These are phyloP conservation scores for Thielaviopsis musarum DNA, from an alignment of 2,329 filamentous ascomycete genomes.

Conservation along the genomic window DNA sequence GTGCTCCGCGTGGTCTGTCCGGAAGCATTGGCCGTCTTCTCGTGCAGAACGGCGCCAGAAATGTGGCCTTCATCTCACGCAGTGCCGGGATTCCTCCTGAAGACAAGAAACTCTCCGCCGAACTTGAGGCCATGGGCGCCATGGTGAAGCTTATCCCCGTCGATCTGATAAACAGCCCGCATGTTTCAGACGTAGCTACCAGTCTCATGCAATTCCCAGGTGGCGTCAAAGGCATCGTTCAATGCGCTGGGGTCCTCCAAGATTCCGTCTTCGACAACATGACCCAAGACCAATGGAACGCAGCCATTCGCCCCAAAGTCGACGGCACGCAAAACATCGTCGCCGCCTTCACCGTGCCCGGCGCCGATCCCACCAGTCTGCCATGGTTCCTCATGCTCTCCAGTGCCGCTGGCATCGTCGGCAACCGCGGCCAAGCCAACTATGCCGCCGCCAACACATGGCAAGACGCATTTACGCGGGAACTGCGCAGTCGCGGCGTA, in stretches of 20 bases:
- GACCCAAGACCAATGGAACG: slow-evolving; percentile 20
- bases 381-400: slow-evolving; percentile 12
- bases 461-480: slow-evolving; percentile 29
- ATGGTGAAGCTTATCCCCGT: slow-evolving; percentile 21
- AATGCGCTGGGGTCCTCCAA: slow-evolving; percentile 22
- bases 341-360: slow-evolving; percentile 14
- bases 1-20: slow-evolving; percentile 41
- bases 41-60: slow-evolving; percentile 30
- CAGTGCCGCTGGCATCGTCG: slow-evolving; percentile 28
- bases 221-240: slow-evolving; percentile 20
- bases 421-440: slow-evolving; percentile 40
- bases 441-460: slow-evolving; percentile 39
- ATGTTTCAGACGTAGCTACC: slow-evolving; percentile 16
- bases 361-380: slow-evolving; percentile 21
- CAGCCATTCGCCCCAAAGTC: slow-evolving; percentile 21
- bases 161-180: slow-evolving; percentile 25
- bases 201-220: slow-evolving; percentile 14
- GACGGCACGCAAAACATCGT: slow-evolving; percentile 26
- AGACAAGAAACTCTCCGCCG: slow-evolving; percentile 19
- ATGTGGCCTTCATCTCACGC: slow-evolving; percentile 37
- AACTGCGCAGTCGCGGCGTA: slow-evolving; percentile 21
- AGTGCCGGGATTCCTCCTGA: slow-evolving; percentile 22
- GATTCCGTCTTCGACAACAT: slow-evolving; percentile 21
- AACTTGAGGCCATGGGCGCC: slow-evolving; percentile 19
- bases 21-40: slow-evolving; percentile 34